Base-by-base conservation (phyloP, 805 yeast species). In the Ogataea angusta region DNA sequence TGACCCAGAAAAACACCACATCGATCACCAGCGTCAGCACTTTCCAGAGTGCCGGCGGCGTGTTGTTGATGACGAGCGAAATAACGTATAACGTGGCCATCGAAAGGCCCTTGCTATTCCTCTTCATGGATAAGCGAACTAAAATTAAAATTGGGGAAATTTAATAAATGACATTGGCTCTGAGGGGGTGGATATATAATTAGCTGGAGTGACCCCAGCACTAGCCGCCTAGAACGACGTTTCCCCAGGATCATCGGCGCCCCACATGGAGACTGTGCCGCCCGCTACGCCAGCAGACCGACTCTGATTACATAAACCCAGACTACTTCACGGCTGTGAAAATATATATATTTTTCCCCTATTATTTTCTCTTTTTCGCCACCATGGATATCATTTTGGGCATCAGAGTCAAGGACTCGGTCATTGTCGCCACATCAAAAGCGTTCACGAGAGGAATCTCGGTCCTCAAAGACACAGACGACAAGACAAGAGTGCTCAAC, bases 371-470 rank as follows among this genome's bases (percentile, higher is more conserved):
- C n/a, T 35, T 18, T 27, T 25, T 27, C 31, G 41, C 27, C 36
- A 28, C 34, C 32, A 93, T 93, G 98, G 99, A 91, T 70, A 81
- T 91, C 56, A 70, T 91, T 41, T 70, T 91, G 54, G 98, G 98
- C 43, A 82, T 91, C 54, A 82, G 76, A 57, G 84, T 89, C 24
- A 69, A 78, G 55, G 95, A 88, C 57, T 75, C 80, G 46, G 95
- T 91, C 32, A 73, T 93, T 46, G 66, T 91, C 42, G 96, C 96
- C 57, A 86, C 98, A n/a, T 89, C 97, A 9, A 87, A 84, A 62
- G 96, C 97, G 5, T 86, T 83, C 43, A 86, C 95, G 8, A 77
- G 99, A 52, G 96, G 96, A 42, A 84, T 89, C 40, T 82, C 95
- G 10, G 76, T 88, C 36, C 67, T 88, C 51, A 86, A 86, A 57